Percentiles rank a stretch among this genome's conserved stretches.
Conservation (phyloP, 2,329 filamentous ascomycete species). For the Nemania sp. region DNA sequence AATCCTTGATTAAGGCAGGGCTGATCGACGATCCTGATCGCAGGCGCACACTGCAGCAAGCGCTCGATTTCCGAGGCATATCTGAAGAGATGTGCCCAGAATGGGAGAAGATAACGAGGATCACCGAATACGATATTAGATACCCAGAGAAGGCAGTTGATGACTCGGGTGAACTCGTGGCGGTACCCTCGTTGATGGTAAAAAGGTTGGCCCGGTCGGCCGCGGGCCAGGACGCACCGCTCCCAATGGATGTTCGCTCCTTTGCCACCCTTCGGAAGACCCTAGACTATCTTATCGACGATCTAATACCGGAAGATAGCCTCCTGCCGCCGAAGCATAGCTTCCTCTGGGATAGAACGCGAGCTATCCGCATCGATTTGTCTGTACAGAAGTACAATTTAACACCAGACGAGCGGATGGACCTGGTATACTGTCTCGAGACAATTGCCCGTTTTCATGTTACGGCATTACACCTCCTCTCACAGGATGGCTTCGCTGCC, state of each 20-base stretch:
- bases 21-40: constrained; percentile 69
- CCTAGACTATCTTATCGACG: constrained; percentile 66
- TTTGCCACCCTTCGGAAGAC: constrained; percentile 61
- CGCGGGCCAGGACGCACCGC: constrained; percentile 68
- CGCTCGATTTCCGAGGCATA: constrained; percentile 69
- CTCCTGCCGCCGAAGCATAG: constrained; percentile 61
- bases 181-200: constrained; percentile 61
- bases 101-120: constrained; percentile 66
- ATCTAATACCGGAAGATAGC: constrained; percentile 59
- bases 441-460: constrained; percentile 70
- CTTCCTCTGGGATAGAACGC: constrained; percentile 71
- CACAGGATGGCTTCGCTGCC: constrained; percentile 57
- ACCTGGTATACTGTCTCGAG: constrained; percentile 67
- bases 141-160: constrained; percentile 56
- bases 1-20: constrained; percentile 61
- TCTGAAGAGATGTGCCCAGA: constrained; percentile 73
- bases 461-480: constrained; percentile 66
- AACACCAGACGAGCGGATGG: constrained; percentile 58
- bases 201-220: constrained; percentile 71
- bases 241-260: constrained; percentile 71
- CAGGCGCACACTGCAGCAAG: constrained; percentile 64
- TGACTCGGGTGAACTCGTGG: constrained; percentile 47
- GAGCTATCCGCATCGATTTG: constrained; percentile 70
- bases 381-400: constrained; percentile 66
- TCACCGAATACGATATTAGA: constrained; percentile 64